Evolutionary conservation across 2,329 filamentous ascomycete species (phyloP).

Genomic region (Colletotrichum graminicola): DNA sequence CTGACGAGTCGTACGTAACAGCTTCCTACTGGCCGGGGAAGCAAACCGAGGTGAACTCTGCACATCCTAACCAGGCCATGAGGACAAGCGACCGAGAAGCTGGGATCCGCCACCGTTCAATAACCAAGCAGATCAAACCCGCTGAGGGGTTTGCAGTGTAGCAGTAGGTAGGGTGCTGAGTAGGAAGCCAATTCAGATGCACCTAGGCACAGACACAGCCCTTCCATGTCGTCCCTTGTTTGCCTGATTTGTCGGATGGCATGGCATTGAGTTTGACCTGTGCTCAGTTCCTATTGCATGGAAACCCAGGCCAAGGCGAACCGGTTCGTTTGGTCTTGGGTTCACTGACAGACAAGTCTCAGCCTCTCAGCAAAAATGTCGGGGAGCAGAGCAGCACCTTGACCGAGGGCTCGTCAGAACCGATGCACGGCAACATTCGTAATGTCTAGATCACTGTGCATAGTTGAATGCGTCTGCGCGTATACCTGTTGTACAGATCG

Average conservation of each 20-base stretch:
- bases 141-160: not conserved
- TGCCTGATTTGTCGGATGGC: slow-evolving; percentile 7
- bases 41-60: slow-evolving; percentile 16
- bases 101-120: not conserved
- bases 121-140: not conserved
- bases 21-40: slow-evolving; percentile 32
- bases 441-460: slow-evolving; percentile 16
- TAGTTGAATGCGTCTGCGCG: slow-evolving; percentile 13
- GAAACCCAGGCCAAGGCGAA: not conserved
- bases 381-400: not conserved
- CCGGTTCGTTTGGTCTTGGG: slow-evolving; percentile 15
- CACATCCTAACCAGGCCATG: not conserved
- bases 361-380: not conserved
- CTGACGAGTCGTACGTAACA: not conserved
- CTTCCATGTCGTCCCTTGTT: slow-evolving; percentile 9
- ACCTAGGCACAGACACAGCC: not conserved
- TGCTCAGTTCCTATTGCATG: not conserved
- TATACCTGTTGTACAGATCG: not conserved
- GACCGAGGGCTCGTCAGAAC: not conserved
- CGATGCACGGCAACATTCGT: not conserved
- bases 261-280: slow-evolving; percentile 3
- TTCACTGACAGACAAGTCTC: not conserved
- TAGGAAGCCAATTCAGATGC: not conserved
- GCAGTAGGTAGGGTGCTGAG: not conserved
- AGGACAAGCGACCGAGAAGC: slow-evolving; percentile 17